Evolutionary conservation across 495 filamentous ascomycete genomes (phyloP).

Genomic region (Tetracladium marchalianum): DNA sequence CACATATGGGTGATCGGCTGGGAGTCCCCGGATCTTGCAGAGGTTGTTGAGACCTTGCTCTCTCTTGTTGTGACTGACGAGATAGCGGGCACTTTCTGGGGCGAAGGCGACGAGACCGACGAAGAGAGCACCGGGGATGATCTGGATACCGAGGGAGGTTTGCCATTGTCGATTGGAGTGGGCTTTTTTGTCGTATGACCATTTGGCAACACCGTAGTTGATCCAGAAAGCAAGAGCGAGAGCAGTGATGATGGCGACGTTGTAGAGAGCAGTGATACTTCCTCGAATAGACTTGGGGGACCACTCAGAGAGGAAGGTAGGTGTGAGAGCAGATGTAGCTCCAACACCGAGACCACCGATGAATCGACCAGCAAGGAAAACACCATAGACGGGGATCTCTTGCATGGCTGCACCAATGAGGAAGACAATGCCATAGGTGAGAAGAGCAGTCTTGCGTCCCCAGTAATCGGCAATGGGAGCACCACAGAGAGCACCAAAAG

Average conservation of each 20-base stretch:
- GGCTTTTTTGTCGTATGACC: no score
- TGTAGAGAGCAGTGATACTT: no score
- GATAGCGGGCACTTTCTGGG: conserved; percentile 48
- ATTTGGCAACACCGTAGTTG: conserved; percentile 35
- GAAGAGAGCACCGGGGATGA: conserved; percentile 40
- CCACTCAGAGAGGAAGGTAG: no score
- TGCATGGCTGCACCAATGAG: not conserved
- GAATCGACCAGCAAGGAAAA: no score
- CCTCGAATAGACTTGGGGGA: no score
- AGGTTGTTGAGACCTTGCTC: conserved; percentile 47
- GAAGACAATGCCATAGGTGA: not conserved
- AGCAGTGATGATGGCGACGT: not conserved
- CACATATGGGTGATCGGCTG: conserved; percentile 40
- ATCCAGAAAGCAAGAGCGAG: conserved; percentile 28
- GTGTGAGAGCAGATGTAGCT: no score
- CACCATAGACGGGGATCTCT: not conserved
- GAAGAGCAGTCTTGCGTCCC: no score
- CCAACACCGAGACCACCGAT: no score
- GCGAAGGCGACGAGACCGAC: conserved; percentile 26
- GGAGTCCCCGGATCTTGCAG: conserved; percentile 40
- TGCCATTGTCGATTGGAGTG: conserved; percentile 39
- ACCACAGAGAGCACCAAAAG: no score
- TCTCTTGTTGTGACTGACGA: conserved; percentile 51
- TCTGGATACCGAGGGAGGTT: conserved; percentile 51
- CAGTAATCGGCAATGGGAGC: no score